These are phyloP conservation scores for Talaromyces sp. DNA, from an alignment of 2,329 filamentous ascomycete genomes.

Conservation along the genomic window DNA sequence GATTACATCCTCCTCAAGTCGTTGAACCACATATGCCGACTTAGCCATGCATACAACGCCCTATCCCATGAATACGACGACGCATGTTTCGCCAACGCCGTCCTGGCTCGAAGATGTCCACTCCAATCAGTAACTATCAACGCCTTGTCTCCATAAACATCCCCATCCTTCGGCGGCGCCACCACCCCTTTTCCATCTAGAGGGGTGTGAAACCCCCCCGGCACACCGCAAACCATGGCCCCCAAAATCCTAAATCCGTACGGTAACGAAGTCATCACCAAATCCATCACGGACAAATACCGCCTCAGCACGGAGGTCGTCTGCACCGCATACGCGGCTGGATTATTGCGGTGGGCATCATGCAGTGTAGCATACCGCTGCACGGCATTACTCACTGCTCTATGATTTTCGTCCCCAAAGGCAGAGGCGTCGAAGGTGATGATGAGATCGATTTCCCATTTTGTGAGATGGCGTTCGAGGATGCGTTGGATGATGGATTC, in stretches of 20 bases:
- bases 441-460: slow-evolving; percentile 44
- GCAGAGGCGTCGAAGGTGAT: slow-evolving; percentile 44
- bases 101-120: slow-evolving; percentile 35
- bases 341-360: slow-evolving; percentile 27
- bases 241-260: slow-evolving; percentile 29
- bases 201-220: slow-evolving; percentile 4
- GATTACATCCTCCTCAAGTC: slow-evolving; percentile 23
- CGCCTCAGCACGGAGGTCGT: slow-evolving; percentile 39
- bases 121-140: slow-evolving; percentile 40
- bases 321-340: slow-evolving; percentile 38
- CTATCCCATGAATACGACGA: slow-evolving; percentile 46
- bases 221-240: slow-evolving; percentile 22
- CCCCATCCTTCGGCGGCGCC: not conserved
- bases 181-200: not conserved
- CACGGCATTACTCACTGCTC: slow-evolving; percentile 34
- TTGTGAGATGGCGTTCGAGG: slow-evolving; percentile 36
- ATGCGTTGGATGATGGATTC: slow-evolving; percentile 35
- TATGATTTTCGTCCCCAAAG: slow-evolving; percentile 34
- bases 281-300: slow-evolving; percentile 40
- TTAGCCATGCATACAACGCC: slow-evolving; percentile 41
- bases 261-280: slow-evolving; percentile 39
- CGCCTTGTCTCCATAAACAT: slow-evolving; percentile 29
- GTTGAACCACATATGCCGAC: slow-evolving; percentile 46
- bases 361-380: slow-evolving; percentile 29
- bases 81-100: slow-evolving; percentile 39